Percentiles rank a stretch among this genome's conserved stretches.
Evolutionary conservation across 129 eudicot genomes (phyloP).

Genomic region (Helichrysum umbraculigerum): DNA sequence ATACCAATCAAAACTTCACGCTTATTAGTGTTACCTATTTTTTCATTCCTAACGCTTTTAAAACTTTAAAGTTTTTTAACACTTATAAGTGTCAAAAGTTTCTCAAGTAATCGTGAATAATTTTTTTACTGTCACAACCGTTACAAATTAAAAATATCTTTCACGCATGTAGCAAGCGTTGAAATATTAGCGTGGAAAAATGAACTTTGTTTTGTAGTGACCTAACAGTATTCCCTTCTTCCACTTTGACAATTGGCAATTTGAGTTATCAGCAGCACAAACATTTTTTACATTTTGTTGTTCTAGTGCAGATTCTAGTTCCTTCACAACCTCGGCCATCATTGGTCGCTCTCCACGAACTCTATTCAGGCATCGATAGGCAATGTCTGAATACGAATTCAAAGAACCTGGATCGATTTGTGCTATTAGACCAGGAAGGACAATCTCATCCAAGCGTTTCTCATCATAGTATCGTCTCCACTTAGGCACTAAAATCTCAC

Average conservation of each 20-base stretch:
- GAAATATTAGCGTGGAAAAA: no score
- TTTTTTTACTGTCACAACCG: no score
- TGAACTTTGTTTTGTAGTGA: no score
- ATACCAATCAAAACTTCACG: no score
- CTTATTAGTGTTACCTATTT: no score
- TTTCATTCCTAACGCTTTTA: no score
- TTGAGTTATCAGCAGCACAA: slow-evolving; percentile 28
- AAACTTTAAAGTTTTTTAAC: no score
- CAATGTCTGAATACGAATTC: neutral
- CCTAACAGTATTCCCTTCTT: slow-evolving; percentile 82
- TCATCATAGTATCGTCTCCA: slow-evolving; percentile 7
- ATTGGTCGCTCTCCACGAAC: neutral
- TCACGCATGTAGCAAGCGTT: no score
- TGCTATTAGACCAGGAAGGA: neutral
- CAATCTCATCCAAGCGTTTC: slow-evolving; percentile 2
- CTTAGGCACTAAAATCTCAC: slow-evolving; percentile 11
- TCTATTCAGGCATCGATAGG: neutral
- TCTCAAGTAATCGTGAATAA: no score
- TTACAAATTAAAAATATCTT: no score
- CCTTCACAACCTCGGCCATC: slow-evolving; percentile 6
- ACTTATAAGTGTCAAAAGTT: no score
- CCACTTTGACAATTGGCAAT: slow-evolving; percentile 60
- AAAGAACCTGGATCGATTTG: slow-evolving; percentile 6
- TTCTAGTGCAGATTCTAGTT: slow-evolving; percentile 15
- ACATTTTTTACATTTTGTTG: slow-evolving; percentile 46